Evolutionary conservation across 139 green algal genomes (phyloP).

Genomic region (Tetratostichococcus sp.): DNA sequence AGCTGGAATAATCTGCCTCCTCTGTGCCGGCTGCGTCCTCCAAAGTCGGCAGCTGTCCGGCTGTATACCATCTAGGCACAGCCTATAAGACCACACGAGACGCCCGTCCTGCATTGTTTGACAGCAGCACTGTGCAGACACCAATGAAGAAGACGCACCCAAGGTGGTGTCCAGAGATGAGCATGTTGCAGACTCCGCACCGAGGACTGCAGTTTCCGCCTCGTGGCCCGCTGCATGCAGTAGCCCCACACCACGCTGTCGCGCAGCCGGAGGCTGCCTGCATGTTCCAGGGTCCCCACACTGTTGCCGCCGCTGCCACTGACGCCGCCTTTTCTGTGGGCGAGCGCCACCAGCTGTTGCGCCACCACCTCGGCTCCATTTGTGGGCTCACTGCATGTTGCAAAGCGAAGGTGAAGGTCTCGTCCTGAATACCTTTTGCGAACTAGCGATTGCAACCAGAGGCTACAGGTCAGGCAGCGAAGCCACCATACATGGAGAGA

Average conservation of each 20-base stretch:
- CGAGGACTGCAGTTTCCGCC: neutral
- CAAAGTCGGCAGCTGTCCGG: neutral
- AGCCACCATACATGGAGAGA: no score
- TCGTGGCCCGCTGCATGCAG: slow-evolving; percentile 39
- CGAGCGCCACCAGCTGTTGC: slow-evolving; percentile 16
- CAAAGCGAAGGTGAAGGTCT: no score
- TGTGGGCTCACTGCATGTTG: slow-evolving; percentile 29
- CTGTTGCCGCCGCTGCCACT: neutral
- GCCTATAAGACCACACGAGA: slow-evolving; percentile 17
- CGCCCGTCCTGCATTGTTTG: no score
- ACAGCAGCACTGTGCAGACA: no score
- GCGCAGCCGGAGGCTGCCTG: slow-evolving; percentile 27
- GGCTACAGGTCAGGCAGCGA: no score
- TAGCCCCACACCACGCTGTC: slow-evolving; percentile 64
- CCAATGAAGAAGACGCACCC: no score
- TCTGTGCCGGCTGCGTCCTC: neutral
- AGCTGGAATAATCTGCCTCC: neutral
- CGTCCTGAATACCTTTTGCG: neutral
- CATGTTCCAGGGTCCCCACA: neutral
- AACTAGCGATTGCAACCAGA: no score
- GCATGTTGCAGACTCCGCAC: neutral
- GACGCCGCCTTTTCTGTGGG: no score
- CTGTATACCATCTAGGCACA: slow-evolving; percentile 59
- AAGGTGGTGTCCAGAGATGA: neutral
- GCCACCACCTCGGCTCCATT: slow-evolving; percentile 46